Evolutionary conservation across 73 alveolate genomes (phyloP).

Genomic region (Diophrys appendiculata): DNA sequence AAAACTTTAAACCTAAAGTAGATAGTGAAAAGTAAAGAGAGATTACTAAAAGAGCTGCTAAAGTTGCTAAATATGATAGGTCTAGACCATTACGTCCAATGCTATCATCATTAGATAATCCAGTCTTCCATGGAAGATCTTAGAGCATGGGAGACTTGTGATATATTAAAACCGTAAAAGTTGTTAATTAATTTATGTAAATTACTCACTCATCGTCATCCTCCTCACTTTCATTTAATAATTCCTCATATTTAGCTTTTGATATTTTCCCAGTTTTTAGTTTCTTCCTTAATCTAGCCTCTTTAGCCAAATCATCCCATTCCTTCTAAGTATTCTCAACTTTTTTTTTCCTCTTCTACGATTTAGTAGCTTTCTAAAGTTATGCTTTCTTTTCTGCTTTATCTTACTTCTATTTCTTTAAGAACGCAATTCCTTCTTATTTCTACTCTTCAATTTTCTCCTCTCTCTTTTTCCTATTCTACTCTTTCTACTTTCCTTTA

Average conservation of each 20-base stretch:
- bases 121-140: no score
- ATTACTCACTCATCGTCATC: no score
- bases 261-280: constrained; percentile 88
- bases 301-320: constrained; percentile 89
- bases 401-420: constrained; percentile 61
- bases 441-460: constrained; percentile 66
- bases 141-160: no score
- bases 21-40: constrained; percentile 6
- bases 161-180: no score
- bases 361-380: constrained; percentile 75
- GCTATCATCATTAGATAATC: no score
- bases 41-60: constrained; percentile 6
- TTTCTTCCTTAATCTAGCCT: constrained; percentile 82
- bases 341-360: constrained; percentile 80
- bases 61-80: no score
- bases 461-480: constrained; percentile 32
- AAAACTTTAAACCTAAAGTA: neutral
- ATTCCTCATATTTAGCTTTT: constrained; percentile 67
- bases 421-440: constrained; percentile 50
- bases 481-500: constrained; percentile 82
- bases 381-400: constrained; percentile 70
- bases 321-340: constrained; percentile 70
- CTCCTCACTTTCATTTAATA: no score
- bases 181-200: no score
- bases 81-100: no score